Evolutionary conservation across 2,329 filamentous ascomycete genomes (phyloP).

Genomic region (Exserohilum rostratum): DNA sequence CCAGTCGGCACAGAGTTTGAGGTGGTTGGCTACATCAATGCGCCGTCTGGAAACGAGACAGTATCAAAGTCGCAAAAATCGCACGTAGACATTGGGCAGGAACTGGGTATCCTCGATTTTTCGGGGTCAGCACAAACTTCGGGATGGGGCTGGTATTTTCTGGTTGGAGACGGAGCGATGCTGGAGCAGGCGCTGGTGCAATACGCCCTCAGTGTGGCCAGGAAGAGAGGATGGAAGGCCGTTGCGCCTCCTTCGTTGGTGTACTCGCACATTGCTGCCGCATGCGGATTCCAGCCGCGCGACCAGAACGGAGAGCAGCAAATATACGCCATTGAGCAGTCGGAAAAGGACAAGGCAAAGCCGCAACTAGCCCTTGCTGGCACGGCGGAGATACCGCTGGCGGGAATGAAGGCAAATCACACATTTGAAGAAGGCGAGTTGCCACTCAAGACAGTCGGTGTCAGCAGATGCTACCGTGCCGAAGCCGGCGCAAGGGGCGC

Average conservation of each 20-base stretch:
- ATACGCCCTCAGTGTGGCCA: conserved; percentile 78
- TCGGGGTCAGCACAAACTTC: conserved; percentile 77
- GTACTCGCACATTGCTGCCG: conserved; percentile 86
- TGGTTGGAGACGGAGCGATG: conserved; percentile 87
- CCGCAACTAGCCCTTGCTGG: conserved; percentile 79
- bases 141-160: conserved; percentile 98
- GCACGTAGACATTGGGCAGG: conserved; percentile 83
- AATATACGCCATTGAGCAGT: conserved; percentile 79
- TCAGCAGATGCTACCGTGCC: conserved; percentile 92
- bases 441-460: conserved; percentile 79
- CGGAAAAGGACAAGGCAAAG: conserved; percentile 63
- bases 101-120: conserved; percentile 92
- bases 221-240: conserved; percentile 75
- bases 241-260: conserved; percentile 89
- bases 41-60: conserved; percentile 58
- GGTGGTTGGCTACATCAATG: conserved; percentile 80
- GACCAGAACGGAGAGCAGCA: conserved; percentile 92
- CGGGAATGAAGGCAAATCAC: conserved; percentile 82
- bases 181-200: conserved; percentile 94
- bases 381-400: conserved; percentile 93
- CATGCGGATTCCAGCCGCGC: conserved; percentile 92
- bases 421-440: conserved; percentile 69
- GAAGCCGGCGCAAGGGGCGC: conserved; percentile 90
- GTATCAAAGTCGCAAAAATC: conserved; percentile 65
- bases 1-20: conserved; percentile 71